Evolutionary conservation across 2,329 filamentous ascomycete species (phyloP).

Genomic region (Penicillium sp.): DNA sequence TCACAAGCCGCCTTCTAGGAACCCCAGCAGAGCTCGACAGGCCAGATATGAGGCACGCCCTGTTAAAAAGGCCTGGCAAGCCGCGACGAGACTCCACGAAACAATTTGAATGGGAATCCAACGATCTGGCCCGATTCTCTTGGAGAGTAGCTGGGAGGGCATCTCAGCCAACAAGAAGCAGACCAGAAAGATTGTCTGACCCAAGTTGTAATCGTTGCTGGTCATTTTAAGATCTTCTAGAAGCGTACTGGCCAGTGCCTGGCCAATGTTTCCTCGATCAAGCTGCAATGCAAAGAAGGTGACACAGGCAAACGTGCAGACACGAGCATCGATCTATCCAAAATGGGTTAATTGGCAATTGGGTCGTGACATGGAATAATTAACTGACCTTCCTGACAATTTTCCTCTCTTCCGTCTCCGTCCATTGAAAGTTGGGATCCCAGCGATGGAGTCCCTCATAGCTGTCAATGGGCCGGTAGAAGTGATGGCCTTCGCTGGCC

Average conservation of each 20-base stretch:
- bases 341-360: not conserved
- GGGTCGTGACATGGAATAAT: not conserved
- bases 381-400: conserved; percentile 28
- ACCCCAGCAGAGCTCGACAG: not conserved
- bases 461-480: conserved; percentile 4
- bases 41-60: not conserved
- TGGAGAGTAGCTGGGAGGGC: conserved; percentile 57
- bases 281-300: conserved; percentile 64
- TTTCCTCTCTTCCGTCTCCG: conserved; percentile 37
- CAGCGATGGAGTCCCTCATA: conserved; percentile 49
- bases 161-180: conserved; percentile 49
- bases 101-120: conserved; percentile 58
- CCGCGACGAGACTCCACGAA: conserved; percentile 39
- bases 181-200: conserved; percentile 28
- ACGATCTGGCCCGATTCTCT: conserved; percentile 43
- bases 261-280: conserved; percentile 59
- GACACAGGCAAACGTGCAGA: conserved; percentile 44
- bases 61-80: conserved; percentile 2
- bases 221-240: conserved; percentile 49
- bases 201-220: conserved; percentile 39
- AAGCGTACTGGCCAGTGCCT: conserved; percentile 60
- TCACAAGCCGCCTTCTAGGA: conserved; percentile 4
- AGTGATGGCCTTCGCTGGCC: not conserved
- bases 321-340: conserved; percentile 32
- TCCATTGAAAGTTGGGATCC: conserved; percentile 43